Percentiles rank a stretch among this genome's conserved stretches.
These are phyloP conservation scores for Colletotrichum tofieldiae DNA, from an alignment of 2,329 filamentous ascomycete species.

Conservation along the genomic window DNA sequence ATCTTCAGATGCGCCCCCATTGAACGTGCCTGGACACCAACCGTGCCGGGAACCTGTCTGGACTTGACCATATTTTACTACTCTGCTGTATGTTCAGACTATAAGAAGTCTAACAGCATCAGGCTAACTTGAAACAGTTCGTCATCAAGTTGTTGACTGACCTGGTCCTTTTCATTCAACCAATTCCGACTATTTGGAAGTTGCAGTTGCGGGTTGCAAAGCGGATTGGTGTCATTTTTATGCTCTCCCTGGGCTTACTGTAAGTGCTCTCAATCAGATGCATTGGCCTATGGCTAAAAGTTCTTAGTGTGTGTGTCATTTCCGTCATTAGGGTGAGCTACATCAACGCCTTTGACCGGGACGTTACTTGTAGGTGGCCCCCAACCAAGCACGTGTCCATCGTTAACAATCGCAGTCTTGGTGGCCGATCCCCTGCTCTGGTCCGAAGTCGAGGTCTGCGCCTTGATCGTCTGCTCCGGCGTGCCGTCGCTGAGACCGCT, in stretches of 20 bases:
- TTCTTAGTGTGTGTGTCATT: slow-evolving; percentile 46
- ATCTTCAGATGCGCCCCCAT: slow-evolving; percentile 43
- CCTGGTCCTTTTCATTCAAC: slow-evolving; percentile 55
- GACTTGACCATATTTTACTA: slow-evolving; percentile 50
- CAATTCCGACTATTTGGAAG: slow-evolving; percentile 56
- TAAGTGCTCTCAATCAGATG: slow-evolving; percentile 12
- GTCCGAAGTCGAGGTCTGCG: slow-evolving; percentile 51
- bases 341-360: slow-evolving; percentile 46
- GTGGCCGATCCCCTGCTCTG: slow-evolving; percentile 50
- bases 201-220: slow-evolving; percentile 52
- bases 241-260: slow-evolving; percentile 50
- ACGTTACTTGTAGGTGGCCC: slow-evolving; percentile 47
- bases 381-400: background rate
- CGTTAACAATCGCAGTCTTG: slow-evolving; percentile 43
- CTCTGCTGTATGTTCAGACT: slow-evolving; percentile 21
- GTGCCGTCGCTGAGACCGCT: slow-evolving; percentile 52
- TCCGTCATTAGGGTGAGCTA: slow-evolving; percentile 50
- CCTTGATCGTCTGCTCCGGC: slow-evolving; percentile 53
- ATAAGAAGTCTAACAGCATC: background rate
- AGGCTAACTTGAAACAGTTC: slow-evolving; percentile 43
- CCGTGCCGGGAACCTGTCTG: slow-evolving; percentile 38
- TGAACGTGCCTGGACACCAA: slow-evolving; percentile 41
- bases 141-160: slow-evolving; percentile 56
- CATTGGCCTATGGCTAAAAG: slow-evolving; percentile 1
- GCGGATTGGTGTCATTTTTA: slow-evolving; percentile 48